Conservation (phyloP, 495 filamentous ascomycete species). For the Sordaria brevicollis region DNA sequence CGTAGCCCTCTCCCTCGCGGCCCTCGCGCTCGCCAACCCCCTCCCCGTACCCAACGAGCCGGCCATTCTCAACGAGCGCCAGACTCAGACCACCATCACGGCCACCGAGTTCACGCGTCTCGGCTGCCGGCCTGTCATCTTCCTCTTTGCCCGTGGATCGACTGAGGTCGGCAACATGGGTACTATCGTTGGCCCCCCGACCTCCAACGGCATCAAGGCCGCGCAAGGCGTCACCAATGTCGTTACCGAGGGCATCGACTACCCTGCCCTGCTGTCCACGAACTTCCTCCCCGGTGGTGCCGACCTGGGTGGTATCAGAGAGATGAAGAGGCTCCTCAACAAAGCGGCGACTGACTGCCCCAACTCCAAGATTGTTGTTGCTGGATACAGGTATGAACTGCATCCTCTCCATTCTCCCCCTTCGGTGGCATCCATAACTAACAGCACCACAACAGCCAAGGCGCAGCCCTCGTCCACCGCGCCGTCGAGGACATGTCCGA, state of each 20-base stretch:
- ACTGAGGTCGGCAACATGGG: constrained; percentile 41
- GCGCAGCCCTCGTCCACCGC: constrained; percentile 43
- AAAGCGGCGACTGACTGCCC: constrained; percentile 25
- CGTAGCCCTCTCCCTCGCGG: neutral
- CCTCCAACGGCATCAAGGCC: constrained; percentile 18
- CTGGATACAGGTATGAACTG: constrained; percentile 21
- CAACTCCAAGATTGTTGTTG: constrained; percentile 26
- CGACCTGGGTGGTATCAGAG: constrained; percentile 22
- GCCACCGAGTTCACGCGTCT: constrained; percentile 34
- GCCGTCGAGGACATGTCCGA: constrained; percentile 33
- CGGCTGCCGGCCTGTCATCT: constrained; percentile 36
- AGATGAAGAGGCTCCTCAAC: constrained; percentile 22
- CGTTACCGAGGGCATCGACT: constrained; percentile 30
- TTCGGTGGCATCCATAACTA: neutral
- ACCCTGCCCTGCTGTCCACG: constrained; percentile 24
- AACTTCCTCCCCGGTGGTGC: constrained; percentile 26
- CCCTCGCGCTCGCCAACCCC: neutral
- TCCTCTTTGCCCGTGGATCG: constrained; percentile 38
- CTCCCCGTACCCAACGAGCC: neutral
- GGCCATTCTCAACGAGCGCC: neutral
- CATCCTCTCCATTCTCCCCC: neutral
- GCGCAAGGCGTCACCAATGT: constrained; percentile 15
- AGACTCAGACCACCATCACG: constrained; percentile 10
- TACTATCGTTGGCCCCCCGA: constrained; percentile 17
- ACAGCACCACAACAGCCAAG: constrained; percentile 26